Conservation (phyloP, 2,329 filamentous ascomycete species). For the Fusarium metavorans region DNA sequence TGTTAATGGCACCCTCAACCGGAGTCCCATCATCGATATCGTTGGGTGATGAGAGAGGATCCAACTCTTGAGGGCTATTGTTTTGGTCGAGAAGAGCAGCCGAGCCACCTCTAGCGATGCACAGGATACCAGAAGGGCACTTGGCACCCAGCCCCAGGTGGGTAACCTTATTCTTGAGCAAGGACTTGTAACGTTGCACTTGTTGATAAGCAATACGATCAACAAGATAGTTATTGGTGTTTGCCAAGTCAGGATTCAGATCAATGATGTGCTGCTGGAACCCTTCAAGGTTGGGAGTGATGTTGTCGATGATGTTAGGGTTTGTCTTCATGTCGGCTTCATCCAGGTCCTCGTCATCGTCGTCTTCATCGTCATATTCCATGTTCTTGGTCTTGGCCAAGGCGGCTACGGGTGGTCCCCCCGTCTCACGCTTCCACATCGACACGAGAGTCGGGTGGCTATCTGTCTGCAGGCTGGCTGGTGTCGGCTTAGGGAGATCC, state of each 20-base stretch:
- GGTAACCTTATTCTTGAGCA: constrained; percentile 77
- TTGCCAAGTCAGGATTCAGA: constrained; percentile 77
- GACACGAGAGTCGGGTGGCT: constrained; percentile 60
- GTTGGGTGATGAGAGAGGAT: constrained; percentile 64
- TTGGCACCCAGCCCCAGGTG: constrained; percentile 72
- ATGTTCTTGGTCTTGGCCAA: constrained; percentile 51
- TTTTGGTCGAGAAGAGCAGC: constrained; percentile 71
- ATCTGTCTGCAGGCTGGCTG: constrained; percentile 45
- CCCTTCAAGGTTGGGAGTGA: constrained; percentile 79
- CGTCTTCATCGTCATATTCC: constrained; percentile 61
- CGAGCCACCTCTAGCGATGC: constrained; percentile 75
- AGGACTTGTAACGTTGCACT: constrained; percentile 79
- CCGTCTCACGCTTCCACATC: constrained; percentile 62
- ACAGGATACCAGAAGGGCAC: constrained; percentile 73
- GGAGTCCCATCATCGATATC: constrained; percentile 74
- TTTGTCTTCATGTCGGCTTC: constrained; percentile 73
- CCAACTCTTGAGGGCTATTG: constrained; percentile 69
- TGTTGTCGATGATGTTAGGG: constrained; percentile 72
- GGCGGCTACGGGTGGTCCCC: constrained; percentile 65
- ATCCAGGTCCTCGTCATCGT: constrained; percentile 68
- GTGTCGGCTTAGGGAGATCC: constrained; percentile 58
- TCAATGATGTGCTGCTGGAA: constrained; percentile 80
- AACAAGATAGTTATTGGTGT: constrained; percentile 71
- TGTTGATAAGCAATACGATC: constrained; percentile 88
- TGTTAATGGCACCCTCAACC: constrained; percentile 75